Base-by-base conservation (phyloP, 2,329 filamentous ascomycete species). In the Ophiocordyceps camponoti-rufipedis region DNA sequence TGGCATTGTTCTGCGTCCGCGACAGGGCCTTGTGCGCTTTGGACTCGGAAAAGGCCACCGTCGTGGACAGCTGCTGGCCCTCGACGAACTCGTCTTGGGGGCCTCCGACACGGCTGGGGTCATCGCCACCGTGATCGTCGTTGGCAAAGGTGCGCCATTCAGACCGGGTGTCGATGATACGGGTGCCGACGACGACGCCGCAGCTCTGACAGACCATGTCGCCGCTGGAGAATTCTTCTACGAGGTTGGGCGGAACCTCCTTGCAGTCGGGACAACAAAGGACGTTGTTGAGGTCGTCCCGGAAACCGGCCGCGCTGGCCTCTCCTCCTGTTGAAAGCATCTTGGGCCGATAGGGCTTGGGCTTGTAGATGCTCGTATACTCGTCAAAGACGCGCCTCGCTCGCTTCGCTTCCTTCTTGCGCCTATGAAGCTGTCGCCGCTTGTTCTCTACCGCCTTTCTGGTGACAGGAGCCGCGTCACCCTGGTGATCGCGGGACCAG, bases 101-200 rank as follows among this genome's bases (percentile, higher is more conserved):
- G 55, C 96, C 91, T 68, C 91, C 91, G 52, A 98, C 89, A 86
- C 91, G 91, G 48, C 87, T 95, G 5, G 93, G 91, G 54, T 98
- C 91, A 55, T 96, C 93, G 57, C 85, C 88, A 57, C 85, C 86
- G 62, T 94, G 86, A 60, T 98, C 93, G 58, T 98, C 91, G 60
- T 96, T 96, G 59, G 88, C 87, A 66, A 98, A 98, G 1, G 91
- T 98, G 60, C 91, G 85, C 91, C 91, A 98, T 67, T 98, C 91
- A 43, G 87, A 94, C 50, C 93, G 83, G 49, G 85, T 93, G 60
- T 98, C 93, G 58, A 98, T 88, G 60, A 91, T 87, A 52, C 86
- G 82, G 57, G 89, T 84, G 48, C 84, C 83, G 29, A 98, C 75
- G 6, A 98, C 91, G 32, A 95, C 72, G 35, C 91, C 91, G 57